Evolutionary conservation across 257 asterid species (phyloP).

Genomic region (Fraxinus anomala): DNA sequence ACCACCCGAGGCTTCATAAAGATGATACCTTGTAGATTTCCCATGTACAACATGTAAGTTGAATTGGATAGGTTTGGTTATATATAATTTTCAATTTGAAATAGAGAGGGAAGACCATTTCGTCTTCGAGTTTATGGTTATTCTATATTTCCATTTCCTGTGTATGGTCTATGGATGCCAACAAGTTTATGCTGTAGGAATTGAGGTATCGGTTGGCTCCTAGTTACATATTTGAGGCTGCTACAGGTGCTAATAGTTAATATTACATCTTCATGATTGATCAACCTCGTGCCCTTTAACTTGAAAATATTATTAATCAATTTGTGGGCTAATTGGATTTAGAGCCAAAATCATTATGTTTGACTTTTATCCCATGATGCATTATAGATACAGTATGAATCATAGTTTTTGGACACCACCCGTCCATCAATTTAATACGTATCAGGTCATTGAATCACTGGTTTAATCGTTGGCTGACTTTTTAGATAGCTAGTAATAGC

Average conservation of each 20-base stretch:
- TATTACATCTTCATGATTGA: not conserved
- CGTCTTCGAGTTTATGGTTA: no score
- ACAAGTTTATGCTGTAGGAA: not conserved
- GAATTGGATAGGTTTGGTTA: no score
- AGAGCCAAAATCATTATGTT: not conserved
- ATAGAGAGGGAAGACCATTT: not conserved
- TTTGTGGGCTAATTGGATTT: not conserved
- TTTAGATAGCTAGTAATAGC: not conserved
- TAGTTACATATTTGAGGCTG: not conserved
- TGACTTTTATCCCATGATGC: not conserved
- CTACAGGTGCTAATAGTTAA: not conserved
- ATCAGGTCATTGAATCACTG: no score
- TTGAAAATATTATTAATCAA: not conserved
- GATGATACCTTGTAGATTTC: slow-evolving; percentile 26
- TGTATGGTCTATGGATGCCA: not conserved
- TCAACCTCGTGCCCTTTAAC: not conserved
- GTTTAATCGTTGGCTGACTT: no score
- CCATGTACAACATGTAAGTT: no score
- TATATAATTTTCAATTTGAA: not conserved
- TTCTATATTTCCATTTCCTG: not conserved
- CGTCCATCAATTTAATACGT: no score
- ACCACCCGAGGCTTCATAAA: slow-evolving; percentile 12
- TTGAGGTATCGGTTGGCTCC: not conserved
- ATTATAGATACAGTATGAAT: not conserved
- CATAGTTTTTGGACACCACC: not conserved